Percentiles rank a stretch among this genome's conserved stretches.
These are phyloP conservation scores for Penicillium waksmanii DNA, from an alignment of 495 filamentous ascomycete genomes.

Conservation along the genomic window DNA sequence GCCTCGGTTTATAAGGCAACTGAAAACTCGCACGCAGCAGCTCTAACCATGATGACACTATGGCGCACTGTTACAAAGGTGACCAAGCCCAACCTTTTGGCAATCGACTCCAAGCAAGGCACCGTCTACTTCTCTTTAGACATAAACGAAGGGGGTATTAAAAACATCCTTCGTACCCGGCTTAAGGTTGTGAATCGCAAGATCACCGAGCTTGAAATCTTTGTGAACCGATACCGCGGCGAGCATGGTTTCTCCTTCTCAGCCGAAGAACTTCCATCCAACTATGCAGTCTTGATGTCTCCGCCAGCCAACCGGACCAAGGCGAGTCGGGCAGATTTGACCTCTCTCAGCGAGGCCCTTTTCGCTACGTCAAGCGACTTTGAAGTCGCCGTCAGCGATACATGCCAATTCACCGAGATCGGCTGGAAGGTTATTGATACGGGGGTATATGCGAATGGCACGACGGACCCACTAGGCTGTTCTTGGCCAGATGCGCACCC, in stretches of 20 bases:
- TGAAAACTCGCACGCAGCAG: constrained; percentile 16
- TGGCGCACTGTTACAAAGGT: constrained; percentile 16
- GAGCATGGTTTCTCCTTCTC: constrained; percentile 19
- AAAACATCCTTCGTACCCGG: constrained; percentile 7
- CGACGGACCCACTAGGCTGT: constrained; percentile 10
- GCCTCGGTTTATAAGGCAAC: constrained; percentile 12
- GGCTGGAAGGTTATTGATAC: constrained; percentile 16
- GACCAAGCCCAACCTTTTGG: constrained; percentile 12
- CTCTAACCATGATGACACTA: constrained; percentile 13
- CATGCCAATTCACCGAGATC: constrained; percentile 14
- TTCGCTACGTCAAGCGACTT: background rate
- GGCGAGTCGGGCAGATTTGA: background rate
- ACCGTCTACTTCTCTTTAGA: constrained; percentile 14
- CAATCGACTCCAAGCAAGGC: constrained; percentile 16
- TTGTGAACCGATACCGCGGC: constrained; percentile 14
- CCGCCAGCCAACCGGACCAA: constrained; percentile 11
- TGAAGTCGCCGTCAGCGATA: constrained; percentile 1
- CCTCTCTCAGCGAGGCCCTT: background rate
- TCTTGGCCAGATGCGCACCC: constrained; percentile 9
- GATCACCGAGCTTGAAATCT: constrained; percentile 18
- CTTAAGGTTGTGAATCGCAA: constrained; percentile 5
- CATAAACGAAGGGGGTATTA: constrained; percentile 6
- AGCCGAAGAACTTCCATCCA: constrained; percentile 8
- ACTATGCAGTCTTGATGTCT: constrained; percentile 8
- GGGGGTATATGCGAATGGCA: constrained; percentile 8